Evolutionary conservation across 495 filamentous ascomycete species (phyloP).

Genomic region (Terfezia boudieri): DNA sequence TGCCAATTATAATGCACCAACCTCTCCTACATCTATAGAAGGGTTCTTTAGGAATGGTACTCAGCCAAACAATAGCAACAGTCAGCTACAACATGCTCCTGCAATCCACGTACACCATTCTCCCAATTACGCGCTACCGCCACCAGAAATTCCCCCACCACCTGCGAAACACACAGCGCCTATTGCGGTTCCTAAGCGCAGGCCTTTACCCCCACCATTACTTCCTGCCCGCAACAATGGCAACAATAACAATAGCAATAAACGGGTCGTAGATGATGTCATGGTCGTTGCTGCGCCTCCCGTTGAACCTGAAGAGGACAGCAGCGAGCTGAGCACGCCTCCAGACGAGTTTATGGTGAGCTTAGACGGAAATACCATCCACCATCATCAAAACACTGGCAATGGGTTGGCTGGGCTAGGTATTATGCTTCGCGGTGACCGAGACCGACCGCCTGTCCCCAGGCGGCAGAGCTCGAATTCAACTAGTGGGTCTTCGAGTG

Average conservation of each 20-base stretch:
- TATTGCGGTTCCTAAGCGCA: conserved; percentile 36
- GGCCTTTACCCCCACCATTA: conserved; percentile 28
- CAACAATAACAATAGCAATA: conserved; percentile 19
- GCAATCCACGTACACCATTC: no score
- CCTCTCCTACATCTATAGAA: conserved; percentile 25
- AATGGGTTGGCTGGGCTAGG: background rate
- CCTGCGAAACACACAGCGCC: conserved; percentile 34
- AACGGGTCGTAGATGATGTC: conserved; percentile 23
- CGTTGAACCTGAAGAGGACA: conserved; percentile 27
- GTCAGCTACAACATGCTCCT: no score
- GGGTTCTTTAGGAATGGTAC: conserved; percentile 37
- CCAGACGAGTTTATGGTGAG: background rate
- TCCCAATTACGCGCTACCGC: conserved; percentile 28
- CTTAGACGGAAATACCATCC: background rate
- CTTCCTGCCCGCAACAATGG: conserved; percentile 17
- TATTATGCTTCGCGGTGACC: background rate
- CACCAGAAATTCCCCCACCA: conserved; percentile 42
- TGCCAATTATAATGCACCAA: conserved; percentile 21
- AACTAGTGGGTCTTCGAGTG: background rate
- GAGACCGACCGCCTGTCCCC: no score
- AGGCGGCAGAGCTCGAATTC: no score
- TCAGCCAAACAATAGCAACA: no score
- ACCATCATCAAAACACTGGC: background rate
- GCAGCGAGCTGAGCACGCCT: conserved; percentile 5
- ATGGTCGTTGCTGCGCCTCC: conserved; percentile 37